Percentiles rank a stretch among this genome's conserved stretches.
These are phyloP conservation scores for Aphanomyces euteiches DNA, from an alignment of 352 stramenopile species.

Conservation along the genomic window DNA sequence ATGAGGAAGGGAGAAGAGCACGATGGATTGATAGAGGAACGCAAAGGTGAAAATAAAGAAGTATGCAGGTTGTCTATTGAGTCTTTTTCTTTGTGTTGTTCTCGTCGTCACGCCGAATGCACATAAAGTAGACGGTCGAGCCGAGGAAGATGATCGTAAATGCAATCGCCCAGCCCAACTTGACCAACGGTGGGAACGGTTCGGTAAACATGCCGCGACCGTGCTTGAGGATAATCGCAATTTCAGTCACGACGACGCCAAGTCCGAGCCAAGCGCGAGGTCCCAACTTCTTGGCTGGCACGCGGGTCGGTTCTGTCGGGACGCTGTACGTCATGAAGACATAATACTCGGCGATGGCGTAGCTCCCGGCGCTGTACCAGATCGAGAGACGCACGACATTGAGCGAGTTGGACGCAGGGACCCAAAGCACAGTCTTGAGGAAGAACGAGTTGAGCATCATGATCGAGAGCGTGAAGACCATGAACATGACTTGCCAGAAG, in stretches of 20 bases:
- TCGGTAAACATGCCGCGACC: constrained; percentile 84
- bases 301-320: constrained; percentile 36
- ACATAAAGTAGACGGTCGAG: constrained; percentile 81
- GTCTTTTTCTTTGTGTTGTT: constrained; percentile 17
- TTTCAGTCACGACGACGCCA: constrained; percentile 67
- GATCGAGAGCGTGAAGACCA: constrained; percentile 87
- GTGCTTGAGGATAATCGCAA: constrained; percentile 82
- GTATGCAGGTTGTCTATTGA: neutral
- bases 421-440: constrained; percentile 90
- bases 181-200: constrained; percentile 76
- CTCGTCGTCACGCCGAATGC: constrained; percentile 33
- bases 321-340: constrained; percentile 86
- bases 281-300: constrained; percentile 72
- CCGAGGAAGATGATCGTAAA: constrained; percentile 69
- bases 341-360: constrained; percentile 86
- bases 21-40: too few relatives aligned
- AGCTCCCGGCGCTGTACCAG: constrained; percentile 84
- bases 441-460: constrained; percentile 97
- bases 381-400: constrained; percentile 77
- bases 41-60: too few relatives aligned
- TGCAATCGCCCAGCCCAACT: constrained; percentile 73
- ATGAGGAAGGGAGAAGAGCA: too few relatives aligned
- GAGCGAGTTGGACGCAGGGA: constrained; percentile 74
- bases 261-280: constrained; percentile 79
- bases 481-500: constrained; percentile 86